Evolutionary conservation across 2,329 filamentous ascomycete genomes (phyloP), one percentile per base, ranked within the genome.

Genomic region (Teratosphaeria destructans): DNA sequence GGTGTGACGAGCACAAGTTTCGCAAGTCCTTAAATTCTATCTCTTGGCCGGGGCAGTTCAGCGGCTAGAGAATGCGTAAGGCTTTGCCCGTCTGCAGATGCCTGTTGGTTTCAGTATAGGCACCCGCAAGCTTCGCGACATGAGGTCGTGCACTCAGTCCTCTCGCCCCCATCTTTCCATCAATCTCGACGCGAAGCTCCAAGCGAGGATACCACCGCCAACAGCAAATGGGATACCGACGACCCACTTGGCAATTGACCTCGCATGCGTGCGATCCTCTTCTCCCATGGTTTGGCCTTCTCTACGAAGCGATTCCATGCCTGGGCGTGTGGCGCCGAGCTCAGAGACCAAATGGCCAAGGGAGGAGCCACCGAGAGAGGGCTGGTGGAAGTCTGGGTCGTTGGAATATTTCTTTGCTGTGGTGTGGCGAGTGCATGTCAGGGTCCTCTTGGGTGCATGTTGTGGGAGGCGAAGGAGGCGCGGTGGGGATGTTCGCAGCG

Each of bases 301-400:
- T 19, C 62, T 53, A 23, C 68, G 61, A 8, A 65, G 47, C n/a
- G 59, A 49, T 59, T 67, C 67, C 67, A 69, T 70, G 3, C 66
- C 67, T 27, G 66, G 64, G 54, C 64, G 62, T n/a, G 67, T 68
- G 14, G 66, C 65, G 43, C 65, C 67, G 55, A 70, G 62, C 35
- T 70, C 68, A 5, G 68, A 66, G 37, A 70, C 61, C 6, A 70
- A 54, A 54, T 69, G 67, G 7, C 66, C 68, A 5, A 70, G 60
- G 10, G 68, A 70, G 1, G 67, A 61, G 35, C 67, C 66, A 23
- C 64, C 66, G 12, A 69, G 57, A 1, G 67, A 70, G 5, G 68
- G 66, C 55, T 66, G 66, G 61, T 70, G 68, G 29, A 32, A 53
- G 52, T 26, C 52, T 27, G 23, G 52, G 23, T 53, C 29, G 14